Evolutionary conservation across 257 asterid genomes (phyloP), one percentile per base, ranked within the genome.

Genomic region (Nicotiana paniculata): DNA sequence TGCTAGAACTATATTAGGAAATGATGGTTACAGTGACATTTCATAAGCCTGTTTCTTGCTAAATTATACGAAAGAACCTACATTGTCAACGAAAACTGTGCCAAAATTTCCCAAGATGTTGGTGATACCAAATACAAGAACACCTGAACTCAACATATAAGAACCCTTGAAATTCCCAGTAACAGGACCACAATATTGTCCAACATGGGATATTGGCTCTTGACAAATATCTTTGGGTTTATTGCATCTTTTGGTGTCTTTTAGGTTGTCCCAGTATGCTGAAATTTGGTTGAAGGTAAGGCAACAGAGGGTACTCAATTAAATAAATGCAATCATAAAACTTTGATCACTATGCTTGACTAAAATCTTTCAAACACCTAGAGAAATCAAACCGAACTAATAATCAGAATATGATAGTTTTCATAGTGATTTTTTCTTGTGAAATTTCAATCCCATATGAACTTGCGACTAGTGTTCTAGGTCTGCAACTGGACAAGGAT

Each of bases 61-160:
- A 35, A 9, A 18, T 57, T 16, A 16, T 6, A 54, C 1, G 24
- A 32, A 46, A 9, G 58, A 18, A 82, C 97, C 62, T 89, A 95
- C 99, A 77, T 92, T 95, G 78, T 93, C 99, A 10, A 93, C 99
- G 30, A 93, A 93, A 82, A 95, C 97, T 57, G 99, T 95, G 2
- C 99, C 99, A 21, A 95, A 95, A 86, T 93, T 93, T 70, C 99
- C 98, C 72, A 92, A 91, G 62, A 95, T 93, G 90, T 95, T 95
- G 93, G 92, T 95, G 39, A 95, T 95, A 66, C 99, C 98, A 30
- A 95, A 95, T 61, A 95, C 90, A 0, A 93, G 88, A 39, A 97
- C 99, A 33, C 99, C 98, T 2, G 98, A 93, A 83, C 98, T 93
- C 68, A 92, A 87, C 98, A 95, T 95, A 81, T 91, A 91, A 21